A percentile compares a stretch with the other conserved stretches of the same genome.
phyloP scores from a whole-genome alignment of 768 basidiomycete genomes.

The Suillus tomentosus region DNA sequence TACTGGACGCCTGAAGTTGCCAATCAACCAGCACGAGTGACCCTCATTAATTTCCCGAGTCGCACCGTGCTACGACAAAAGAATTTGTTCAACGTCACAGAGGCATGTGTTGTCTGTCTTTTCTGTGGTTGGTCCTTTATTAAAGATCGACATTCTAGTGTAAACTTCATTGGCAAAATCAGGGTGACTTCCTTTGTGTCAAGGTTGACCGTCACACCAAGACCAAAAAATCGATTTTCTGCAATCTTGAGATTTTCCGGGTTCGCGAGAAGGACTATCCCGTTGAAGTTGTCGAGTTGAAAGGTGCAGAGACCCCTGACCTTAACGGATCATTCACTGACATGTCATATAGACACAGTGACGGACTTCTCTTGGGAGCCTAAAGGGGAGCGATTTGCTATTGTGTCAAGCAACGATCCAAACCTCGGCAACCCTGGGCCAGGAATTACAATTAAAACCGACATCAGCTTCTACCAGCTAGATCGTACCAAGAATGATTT shows the following conservation, averaged over 20 bases:
- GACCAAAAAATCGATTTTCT: constrained; percentile 97
- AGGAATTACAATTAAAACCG: constrained; percentile 94
- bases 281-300: constrained; percentile 95
- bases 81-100: constrained; percentile 96
- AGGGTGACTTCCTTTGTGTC: constrained; percentile 97
- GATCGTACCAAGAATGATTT: constrained; percentile 94
- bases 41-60: constrained; percentile 87
- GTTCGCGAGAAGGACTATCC: constrained; percentile 97
- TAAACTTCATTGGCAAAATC: constrained; percentile 97
- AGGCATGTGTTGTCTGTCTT: constrained; percentile 54
- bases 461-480: constrained; percentile 94
- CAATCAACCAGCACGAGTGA: constrained; percentile 96
- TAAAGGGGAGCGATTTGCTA: constrained; percentile 94
- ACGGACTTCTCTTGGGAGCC: constrained; percentile 99
- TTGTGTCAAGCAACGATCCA: constrained; percentile 92
- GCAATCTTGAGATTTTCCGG: constrained; percentile 97
- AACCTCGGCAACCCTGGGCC: constrained; percentile 89
- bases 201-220: constrained; percentile 99
- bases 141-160: constrained; percentile 54
- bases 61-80: constrained; percentile 86
- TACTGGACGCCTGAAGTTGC: constrained; percentile 98
- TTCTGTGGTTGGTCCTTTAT: constrained; percentile 9
- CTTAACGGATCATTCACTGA: neutral
- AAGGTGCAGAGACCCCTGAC: constrained; percentile 54
- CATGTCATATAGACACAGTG: constrained; percentile 68